phyloP scores from a whole-genome alignment of 768 basidiomycete genomes.

The Boletus rufocinnamomeus region DNA sequence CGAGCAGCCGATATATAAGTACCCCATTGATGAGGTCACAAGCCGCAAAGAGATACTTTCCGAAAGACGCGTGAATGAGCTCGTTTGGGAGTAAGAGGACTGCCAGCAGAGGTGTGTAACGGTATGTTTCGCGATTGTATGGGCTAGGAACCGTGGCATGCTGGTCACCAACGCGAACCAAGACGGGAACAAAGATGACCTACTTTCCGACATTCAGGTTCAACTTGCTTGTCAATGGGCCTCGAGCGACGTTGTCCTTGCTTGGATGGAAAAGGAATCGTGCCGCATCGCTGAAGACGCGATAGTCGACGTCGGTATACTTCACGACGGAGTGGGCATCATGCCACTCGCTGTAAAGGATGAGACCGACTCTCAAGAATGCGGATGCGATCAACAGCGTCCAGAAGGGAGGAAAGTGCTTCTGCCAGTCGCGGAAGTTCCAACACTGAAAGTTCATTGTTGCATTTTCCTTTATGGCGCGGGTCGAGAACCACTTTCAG shows the following conservation, averaged over 20 bases:
- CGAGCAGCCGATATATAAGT: constrained; percentile 65
- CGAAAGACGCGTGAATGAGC: constrained; percentile 81
- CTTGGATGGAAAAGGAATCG: constrained; percentile 58
- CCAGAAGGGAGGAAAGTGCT: constrained; percentile 42
- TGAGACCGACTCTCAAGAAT: constrained; percentile 65
- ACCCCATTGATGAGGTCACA: constrained; percentile 82
- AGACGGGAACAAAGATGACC: constrained; percentile 36
- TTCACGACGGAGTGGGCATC: constrained; percentile 81
- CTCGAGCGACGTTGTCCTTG: constrained; percentile 57
- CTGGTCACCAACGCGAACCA: constrained; percentile 1
- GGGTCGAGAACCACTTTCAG: not conserved
- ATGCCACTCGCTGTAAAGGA: constrained; percentile 89
- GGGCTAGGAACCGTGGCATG: constrained; percentile 54
- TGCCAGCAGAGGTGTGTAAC: constrained; percentile 94
- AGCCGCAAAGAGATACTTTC: constrained; percentile 84
- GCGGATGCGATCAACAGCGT: constrained; percentile 55
- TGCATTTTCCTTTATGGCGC: not conserved
- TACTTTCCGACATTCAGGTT: constrained; percentile 69
- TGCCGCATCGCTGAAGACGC: constrained; percentile 93
- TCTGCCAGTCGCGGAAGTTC: constrained; percentile 13
- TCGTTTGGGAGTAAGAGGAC: constrained; percentile 79
- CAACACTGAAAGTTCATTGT: constrained; percentile 1
- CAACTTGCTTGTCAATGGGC: constrained; percentile 49
- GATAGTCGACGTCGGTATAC: constrained; percentile 98
- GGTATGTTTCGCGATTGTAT: constrained; percentile 89